Evolutionary conservation across 768 basidiomycete species (phyloP), one percentile per base, ranked within the genome.

Genomic region (Tulasnella sp.): DNA sequence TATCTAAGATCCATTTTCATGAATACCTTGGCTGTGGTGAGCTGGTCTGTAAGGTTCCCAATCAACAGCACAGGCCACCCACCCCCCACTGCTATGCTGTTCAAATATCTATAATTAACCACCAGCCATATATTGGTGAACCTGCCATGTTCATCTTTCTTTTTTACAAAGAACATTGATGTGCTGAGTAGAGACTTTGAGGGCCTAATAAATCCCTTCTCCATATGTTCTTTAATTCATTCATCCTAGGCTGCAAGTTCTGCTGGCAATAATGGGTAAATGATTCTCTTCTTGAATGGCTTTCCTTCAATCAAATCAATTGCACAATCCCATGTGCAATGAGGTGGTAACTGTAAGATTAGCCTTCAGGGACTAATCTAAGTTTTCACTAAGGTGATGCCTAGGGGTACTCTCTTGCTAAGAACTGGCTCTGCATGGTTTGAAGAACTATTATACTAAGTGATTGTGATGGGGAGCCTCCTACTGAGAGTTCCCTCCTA

Each of bases 1-100:
- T 45, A 42, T 42, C 52, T 46, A 19, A 60, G 31, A 42, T 61
- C 60, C 27, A 61, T 25, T 27, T 55, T 56, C 25, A 29, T 54
- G 38, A 49, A 49, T 3, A 29, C 25, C 45, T 5, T 57, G 25
- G 24, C 21, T 8, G 7, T 31, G 5, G 8, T 22, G 9, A 52
- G 22, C 30, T 31, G n/a, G 30, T 52, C 30, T n/a, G 29, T 25
- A 4, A 52, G 19, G n/a, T 52, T 29, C n/a, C 30, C 21, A 21
- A 29, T 48, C 19, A 48, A 29, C n/a, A n/a, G 46, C 7, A 48
- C 11, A 11, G 46, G 46, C 7, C 25, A 52, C 29, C 50, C 11
- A 52, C 25, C 19, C 30, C 12, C 12, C 5, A 52, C 29, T 19
- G 50, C 25, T 24, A 27, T 31, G 17, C 12, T 19, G 29, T 52